Evolutionary conservation across 257 asterid genomes (phyloP).

Genomic region (Ligustrum vulgare): DNA sequence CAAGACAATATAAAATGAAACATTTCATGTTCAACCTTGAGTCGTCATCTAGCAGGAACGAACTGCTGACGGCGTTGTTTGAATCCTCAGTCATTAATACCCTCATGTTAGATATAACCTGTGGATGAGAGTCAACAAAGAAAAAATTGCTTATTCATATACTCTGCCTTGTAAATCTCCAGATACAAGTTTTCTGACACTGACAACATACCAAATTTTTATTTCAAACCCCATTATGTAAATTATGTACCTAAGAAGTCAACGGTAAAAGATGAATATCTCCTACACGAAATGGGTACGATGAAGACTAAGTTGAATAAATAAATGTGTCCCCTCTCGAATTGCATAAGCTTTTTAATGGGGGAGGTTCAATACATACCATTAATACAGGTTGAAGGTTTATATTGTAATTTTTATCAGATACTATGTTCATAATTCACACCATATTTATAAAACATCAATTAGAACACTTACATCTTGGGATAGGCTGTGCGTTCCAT

Average conservation of each 20-base stretch:
- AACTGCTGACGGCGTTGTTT: constrained; percentile 96
- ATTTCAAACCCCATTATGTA: too few relatives aligned
- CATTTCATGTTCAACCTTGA: constrained; percentile 64
- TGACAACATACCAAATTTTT: not conserved
- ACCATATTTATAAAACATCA: constrained; percentile 7
- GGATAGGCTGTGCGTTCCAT: constrained; percentile 95
- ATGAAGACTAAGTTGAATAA: not conserved
- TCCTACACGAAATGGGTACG: not conserved
- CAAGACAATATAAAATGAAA: constrained; percentile 5
- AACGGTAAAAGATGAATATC: not conserved
- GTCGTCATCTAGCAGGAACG: constrained; percentile 96
- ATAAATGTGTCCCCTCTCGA: not conserved
- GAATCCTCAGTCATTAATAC: constrained; percentile 95
- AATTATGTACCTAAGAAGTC: not conserved
- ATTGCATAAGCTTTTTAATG: not conserved
- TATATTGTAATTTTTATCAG: not conserved
- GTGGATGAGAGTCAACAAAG: constrained; percentile 12
- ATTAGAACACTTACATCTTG: constrained; percentile 65
- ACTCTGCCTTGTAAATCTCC: not conserved
- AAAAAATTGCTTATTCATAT: not conserved
- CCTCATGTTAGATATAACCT: constrained; percentile 93
- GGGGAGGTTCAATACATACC: not conserved
- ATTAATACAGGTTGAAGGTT: not conserved
- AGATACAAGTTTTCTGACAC: not conserved
- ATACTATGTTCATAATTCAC: not conserved